phyloP scores from a whole-genome alignment of 169 alveolate genomes.

The Eimeria brunetti region DNA sequence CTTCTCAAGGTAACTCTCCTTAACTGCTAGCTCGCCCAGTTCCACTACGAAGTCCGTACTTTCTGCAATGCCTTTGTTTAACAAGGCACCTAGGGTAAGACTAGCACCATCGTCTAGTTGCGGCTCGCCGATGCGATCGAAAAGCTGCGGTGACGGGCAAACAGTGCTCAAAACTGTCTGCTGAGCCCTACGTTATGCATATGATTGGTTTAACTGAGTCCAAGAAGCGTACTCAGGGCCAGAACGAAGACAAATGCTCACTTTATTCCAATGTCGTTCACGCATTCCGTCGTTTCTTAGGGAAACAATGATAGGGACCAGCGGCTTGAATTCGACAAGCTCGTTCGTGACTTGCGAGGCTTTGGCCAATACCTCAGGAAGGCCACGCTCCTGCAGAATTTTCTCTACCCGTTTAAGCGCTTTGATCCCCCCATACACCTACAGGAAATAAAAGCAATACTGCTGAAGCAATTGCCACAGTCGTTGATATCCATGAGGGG shows the following conservation, averaged over 20 bases:
- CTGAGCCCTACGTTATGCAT: not conserved
- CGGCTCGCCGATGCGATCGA: slow-evolving; percentile 71
- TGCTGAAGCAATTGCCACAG: not conserved
- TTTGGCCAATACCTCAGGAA: slow-evolving; percentile 82
- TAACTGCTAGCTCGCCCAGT: slow-evolving; percentile 72
- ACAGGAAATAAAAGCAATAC: not conserved
- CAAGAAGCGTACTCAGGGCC: not conserved
- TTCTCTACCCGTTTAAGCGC: slow-evolving; percentile 61
- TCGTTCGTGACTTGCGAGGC: slow-evolving; percentile 89
- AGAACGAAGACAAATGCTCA: not conserved
- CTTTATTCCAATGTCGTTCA: slow-evolving; percentile 95
- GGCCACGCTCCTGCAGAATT: slow-evolving; percentile 76
- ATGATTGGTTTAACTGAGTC: not conserved
- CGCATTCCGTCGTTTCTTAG: slow-evolving; percentile 95
- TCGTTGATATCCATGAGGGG: not conserved
- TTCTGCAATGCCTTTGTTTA: slow-evolving; percentile 57
- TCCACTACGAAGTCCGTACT: slow-evolving; percentile 73
- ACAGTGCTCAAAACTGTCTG: not conserved
- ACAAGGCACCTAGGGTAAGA: slow-evolving; percentile 23
- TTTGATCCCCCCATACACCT: slow-evolving; percentile 57
- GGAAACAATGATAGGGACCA: slow-evolving; percentile 93
- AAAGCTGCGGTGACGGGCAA: slow-evolving; percentile 12
- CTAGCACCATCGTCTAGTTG: slow-evolving; percentile 29
- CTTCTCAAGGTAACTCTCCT: slow-evolving; percentile 72
- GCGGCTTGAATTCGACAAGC: slow-evolving; percentile 92